Percentiles rank a stretch among this genome's conserved stretches.
These are phyloP conservation scores for Fusarium tuaranense DNA, from an alignment of 2,329 filamentous ascomycete species.

Conservation along the genomic window DNA sequence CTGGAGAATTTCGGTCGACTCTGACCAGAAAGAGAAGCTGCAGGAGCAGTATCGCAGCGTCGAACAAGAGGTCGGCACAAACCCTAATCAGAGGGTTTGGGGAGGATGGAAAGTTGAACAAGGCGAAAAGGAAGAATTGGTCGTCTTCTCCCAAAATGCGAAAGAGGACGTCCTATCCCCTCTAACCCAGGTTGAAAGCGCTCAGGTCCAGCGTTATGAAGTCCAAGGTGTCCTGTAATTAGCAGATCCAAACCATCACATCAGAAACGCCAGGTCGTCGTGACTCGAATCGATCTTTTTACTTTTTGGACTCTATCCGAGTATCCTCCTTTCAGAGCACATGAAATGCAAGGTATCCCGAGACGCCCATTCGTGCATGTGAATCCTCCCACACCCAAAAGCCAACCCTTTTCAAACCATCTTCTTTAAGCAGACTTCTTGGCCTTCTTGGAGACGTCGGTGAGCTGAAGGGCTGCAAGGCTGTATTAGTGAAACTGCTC, in stretches of 20 bases:
- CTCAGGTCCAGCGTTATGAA: slow-evolving; percentile 36
- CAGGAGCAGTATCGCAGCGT: slow-evolving; percentile 48
- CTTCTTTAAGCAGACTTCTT: slow-evolving; percentile 46
- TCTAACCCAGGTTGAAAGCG: slow-evolving; percentile 38
- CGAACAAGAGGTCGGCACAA: slow-evolving; percentile 40
- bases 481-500: slow-evolving; percentile 22
- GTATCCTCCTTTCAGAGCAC: slow-evolving; percentile 54
- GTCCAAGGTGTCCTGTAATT: slow-evolving; percentile 43
- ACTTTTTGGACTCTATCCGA: slow-evolving; percentile 53
- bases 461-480: slow-evolving; percentile 62
- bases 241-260: slow-evolving; percentile 17
- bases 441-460: slow-evolving; percentile 68
- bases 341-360: slow-evolving; percentile 66
- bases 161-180: slow-evolving; percentile 48
- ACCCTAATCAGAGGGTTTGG: slow-evolving; percentile 49
- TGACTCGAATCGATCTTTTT: slow-evolving; percentile 52
- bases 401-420: slow-evolving; percentile 38
- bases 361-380: slow-evolving; percentile 65
- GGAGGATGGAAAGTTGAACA: slow-evolving; percentile 58
- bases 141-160: slow-evolving; percentile 55
- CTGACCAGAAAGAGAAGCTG: slow-evolving; percentile 49
- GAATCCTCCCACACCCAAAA: slow-evolving; percentile 49
- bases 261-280: slow-evolving; percentile 8
- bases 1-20: slow-evolving; percentile 47
- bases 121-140: slow-evolving; percentile 50